phyloP scores from a whole-genome alignment of 768 basidiomycete species.

The Suillus luteus region DNA sequence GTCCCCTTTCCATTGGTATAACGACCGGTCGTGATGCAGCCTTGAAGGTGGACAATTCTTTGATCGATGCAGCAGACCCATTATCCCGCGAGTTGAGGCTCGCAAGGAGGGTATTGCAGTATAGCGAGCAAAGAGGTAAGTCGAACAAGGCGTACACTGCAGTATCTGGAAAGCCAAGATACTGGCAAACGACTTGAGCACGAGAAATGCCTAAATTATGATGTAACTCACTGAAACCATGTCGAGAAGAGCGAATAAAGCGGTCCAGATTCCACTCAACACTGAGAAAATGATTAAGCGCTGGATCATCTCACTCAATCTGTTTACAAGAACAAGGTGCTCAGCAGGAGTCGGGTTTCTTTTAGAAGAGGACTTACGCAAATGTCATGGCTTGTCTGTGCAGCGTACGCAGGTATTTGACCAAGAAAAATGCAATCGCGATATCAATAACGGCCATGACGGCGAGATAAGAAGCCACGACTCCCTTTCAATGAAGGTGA shows the following conservation, averaged over 20 bases:
- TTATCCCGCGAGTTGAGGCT: slow-evolving; percentile 32
- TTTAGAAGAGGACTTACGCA: slow-evolving; percentile 3
- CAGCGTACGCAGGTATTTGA: neutral
- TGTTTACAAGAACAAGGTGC: neutral
- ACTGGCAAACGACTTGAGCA: slow-evolving; percentile 1
- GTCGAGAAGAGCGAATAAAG: slow-evolving; percentile 5
- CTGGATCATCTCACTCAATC: slow-evolving; percentile 1
- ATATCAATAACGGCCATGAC: slow-evolving; percentile 1
- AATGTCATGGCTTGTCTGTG: neutral
- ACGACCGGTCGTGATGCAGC: neutral
- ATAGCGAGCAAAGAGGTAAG: slow-evolving; percentile 35
- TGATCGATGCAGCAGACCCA: neutral
- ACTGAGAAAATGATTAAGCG: neutral
- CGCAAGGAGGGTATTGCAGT: slow-evolving; percentile 35
- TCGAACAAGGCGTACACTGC: slow-evolving; percentile 28
- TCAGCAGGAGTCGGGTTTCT: neutral
- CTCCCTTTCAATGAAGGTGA: neutral
- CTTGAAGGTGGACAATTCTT: neutral
- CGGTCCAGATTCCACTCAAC: slow-evolving; percentile 1
- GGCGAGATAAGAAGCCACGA: slow-evolving; percentile 3
- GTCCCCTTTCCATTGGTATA: neutral
- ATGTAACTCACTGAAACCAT: neutral
- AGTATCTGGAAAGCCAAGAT: slow-evolving; percentile 20
- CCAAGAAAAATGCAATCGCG: neutral
- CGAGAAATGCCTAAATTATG: neutral